Evolutionary conservation across 768 basidiomycete species (phyloP).

Genomic region (Naganishia kalamii): DNA sequence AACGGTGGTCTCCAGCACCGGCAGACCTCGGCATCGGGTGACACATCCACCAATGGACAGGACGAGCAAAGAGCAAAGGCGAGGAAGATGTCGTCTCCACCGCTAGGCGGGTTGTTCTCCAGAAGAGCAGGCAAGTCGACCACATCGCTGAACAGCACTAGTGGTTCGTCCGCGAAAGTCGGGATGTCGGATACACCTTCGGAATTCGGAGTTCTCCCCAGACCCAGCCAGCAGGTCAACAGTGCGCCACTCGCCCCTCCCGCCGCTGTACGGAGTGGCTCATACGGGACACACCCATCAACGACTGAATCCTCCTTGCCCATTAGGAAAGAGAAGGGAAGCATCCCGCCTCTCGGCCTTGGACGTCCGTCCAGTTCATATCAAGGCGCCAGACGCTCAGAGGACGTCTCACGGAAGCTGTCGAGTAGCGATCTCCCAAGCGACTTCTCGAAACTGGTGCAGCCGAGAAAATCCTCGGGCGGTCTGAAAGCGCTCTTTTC

Average conservation of each 20-base stretch:
- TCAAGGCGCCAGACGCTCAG: slow-evolving; percentile 5
- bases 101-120: not conserved
- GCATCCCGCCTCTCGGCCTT: not conserved
- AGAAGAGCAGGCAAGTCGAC: not conserved
- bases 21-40: not conserved
- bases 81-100: slow-evolving; percentile 9
- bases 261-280: not conserved
- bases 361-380: not conserved
- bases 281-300: not conserved
- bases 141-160: not conserved
- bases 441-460: slow-evolving; percentile 12
- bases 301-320: not conserved
- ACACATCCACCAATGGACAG: too few relatives aligned
- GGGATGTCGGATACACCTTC: not conserved
- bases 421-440: not conserved
- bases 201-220: slow-evolving; percentile 1
- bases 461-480: slow-evolving; percentile 40
- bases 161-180: not conserved
- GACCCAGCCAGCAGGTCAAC: not conserved
- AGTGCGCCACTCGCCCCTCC: not conserved
- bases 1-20: not conserved
- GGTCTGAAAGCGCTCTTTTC: slow-evolving; percentile 41
- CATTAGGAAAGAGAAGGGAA: not conserved
- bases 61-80: not conserved
- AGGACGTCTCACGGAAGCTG: slow-evolving; percentile 8